A percentile compares a stretch with the other conserved stretches of the same genome.
phyloP scores from a whole-genome alignment of 345 rosid species.

The Aegle marmelos region DNA sequence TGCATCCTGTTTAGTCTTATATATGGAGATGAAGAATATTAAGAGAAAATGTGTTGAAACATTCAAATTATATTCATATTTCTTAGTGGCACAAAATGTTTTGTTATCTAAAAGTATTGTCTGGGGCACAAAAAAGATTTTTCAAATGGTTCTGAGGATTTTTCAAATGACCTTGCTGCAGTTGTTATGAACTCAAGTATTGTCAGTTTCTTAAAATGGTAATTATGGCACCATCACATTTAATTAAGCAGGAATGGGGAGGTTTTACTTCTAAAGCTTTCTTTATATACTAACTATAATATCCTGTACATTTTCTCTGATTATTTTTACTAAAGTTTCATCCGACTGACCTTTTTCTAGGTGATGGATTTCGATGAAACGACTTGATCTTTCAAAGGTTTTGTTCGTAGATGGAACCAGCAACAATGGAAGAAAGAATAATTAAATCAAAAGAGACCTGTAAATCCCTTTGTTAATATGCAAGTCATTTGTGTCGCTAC shows the following conservation, averaged over 20 bases:
- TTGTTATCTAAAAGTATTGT: background rate
- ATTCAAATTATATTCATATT: background rate
- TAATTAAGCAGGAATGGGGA: background rate
- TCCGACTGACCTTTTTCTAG: constrained; percentile 28
- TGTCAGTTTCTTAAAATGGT: background rate
- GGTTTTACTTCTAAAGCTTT: background rate
- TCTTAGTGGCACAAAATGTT: background rate
- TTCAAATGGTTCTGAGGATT: background rate
- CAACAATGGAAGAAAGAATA: constrained; percentile 14
- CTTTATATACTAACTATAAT: background rate
- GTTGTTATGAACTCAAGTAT: background rate
- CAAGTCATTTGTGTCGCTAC: constrained; percentile 26
- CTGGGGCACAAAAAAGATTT: background rate
- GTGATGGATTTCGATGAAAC: constrained; percentile 67
- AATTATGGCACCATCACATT: background rate
- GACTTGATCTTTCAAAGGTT: constrained; percentile 32
- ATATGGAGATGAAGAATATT: background rate
- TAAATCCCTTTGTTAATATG: constrained; percentile 41
- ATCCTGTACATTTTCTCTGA: background rate
- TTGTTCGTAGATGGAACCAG: constrained; percentile 31
- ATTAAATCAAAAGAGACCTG: constrained; percentile 10
- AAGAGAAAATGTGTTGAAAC: background rate
- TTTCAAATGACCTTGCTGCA: background rate
- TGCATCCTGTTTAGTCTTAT: background rate
- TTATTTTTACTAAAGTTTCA: background rate